A percentile compares a stretch with the other conserved stretches of the same genome.
phyloP scores from a whole-genome alignment of 2,329 filamentous ascomycete genomes.

The Neocucurbitaria cava region DNA sequence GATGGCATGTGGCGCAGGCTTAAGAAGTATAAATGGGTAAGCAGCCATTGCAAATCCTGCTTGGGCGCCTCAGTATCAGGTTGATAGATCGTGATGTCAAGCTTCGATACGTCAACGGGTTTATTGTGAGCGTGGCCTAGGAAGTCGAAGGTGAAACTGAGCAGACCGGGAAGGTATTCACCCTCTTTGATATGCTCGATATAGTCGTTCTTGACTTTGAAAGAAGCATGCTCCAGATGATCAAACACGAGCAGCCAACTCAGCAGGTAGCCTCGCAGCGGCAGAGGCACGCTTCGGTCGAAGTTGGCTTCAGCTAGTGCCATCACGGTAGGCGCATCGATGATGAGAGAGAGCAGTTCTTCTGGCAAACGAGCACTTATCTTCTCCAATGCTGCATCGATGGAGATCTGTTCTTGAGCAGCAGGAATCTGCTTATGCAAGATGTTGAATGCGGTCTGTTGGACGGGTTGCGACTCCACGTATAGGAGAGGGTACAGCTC shows the following conservation, averaged over 20 bases:
- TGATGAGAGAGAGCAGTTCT: slow-evolving; percentile 81
- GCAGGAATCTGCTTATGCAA: slow-evolving; percentile 81
- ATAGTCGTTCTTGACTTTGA: slow-evolving; percentile 84
- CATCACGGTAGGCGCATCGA: slow-evolving; percentile 78
- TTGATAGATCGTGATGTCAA: slow-evolving; percentile 73
- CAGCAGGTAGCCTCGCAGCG: slow-evolving; percentile 80
- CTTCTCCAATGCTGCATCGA: slow-evolving; percentile 77
- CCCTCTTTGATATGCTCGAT: slow-evolving; percentile 78
- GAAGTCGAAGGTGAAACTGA: slow-evolving; percentile 84
- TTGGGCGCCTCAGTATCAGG: slow-evolving; percentile 67
- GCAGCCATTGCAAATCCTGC: slow-evolving; percentile 79
- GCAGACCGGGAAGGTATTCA: slow-evolving; percentile 70
- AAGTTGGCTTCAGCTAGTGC: slow-evolving; percentile 70
- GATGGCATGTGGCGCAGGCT: slow-evolving; percentile 78
- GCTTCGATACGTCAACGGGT: slow-evolving; percentile 72
- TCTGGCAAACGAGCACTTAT: slow-evolving; percentile 77
- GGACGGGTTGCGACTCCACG: slow-evolving; percentile 75
- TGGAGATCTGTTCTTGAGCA: slow-evolving; percentile 79
- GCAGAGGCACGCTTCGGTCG: slow-evolving; percentile 68
- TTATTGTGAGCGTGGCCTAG: slow-evolving; percentile 79
- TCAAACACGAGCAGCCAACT: slow-evolving; percentile 93
- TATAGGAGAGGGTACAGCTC: slow-evolving; percentile 79
- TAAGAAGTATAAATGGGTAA: slow-evolving; percentile 86
- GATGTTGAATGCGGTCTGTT: slow-evolving; percentile 80
- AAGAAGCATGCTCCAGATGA: slow-evolving; percentile 77